phyloP scores from a whole-genome alignment of 768 basidiomycete genomes.

The Candolleomyces eurysporus region DNA sequence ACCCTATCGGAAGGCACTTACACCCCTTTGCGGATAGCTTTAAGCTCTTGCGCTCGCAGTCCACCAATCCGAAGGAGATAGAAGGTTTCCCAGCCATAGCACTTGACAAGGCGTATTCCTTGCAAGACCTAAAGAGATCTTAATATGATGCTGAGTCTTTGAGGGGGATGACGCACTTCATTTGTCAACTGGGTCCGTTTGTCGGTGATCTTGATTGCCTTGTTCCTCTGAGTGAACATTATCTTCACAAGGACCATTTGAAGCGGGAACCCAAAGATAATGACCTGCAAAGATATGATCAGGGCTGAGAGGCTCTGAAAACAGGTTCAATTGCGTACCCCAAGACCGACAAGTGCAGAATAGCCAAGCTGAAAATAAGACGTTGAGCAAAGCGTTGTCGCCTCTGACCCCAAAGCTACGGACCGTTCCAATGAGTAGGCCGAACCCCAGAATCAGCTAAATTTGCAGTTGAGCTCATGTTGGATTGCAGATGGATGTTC shows the following conservation, averaged over 20 bases:
- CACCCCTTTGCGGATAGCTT: conserved; percentile 26
- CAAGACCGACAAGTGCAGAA: conserved; percentile 65
- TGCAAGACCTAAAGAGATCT: conserved; percentile 43
- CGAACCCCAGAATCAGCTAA: conserved; percentile 56
- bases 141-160: background rate
- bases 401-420: conserved; percentile 9
- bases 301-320: too few relatives aligned
- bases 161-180: conserved; percentile 30
- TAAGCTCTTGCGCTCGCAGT: conserved; percentile 36
- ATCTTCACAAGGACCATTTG: conserved; percentile 51
- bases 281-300: conserved; percentile 18
- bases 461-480: background rate
- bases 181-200: conserved; percentile 60
- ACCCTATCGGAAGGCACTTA: conserved; percentile 19
- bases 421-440: conserved; percentile 59
- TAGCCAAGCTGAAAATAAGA: conserved; percentile 50
- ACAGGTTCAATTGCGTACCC: conserved; percentile 13
- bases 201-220: conserved; percentile 66
- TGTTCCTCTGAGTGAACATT: conserved; percentile 52
- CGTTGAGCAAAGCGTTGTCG: background rate
- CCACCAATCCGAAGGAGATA: conserved; percentile 42
- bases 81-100: conserved; percentile 59
- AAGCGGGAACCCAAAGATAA: conserved; percentile 57
- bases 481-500: background rate
- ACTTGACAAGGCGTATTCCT: conserved; percentile 65